phyloP scores from a whole-genome alignment of 148 eudicot genomes.

The Camellia sinensis region DNA sequence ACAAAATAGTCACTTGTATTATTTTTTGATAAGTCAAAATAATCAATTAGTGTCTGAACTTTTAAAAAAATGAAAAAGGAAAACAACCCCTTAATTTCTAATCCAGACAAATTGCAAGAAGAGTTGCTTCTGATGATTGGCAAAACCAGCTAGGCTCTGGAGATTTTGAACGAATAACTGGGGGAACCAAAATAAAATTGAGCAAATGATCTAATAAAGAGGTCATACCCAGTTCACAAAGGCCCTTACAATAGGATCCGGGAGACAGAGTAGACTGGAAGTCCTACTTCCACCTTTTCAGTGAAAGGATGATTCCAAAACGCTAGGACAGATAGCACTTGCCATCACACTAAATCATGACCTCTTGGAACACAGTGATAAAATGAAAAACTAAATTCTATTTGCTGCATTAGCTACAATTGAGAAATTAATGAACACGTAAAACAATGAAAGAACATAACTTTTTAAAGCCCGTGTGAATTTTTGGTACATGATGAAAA shows the following conservation, averaged over 20 bases:
- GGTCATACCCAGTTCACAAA: too few species aligned
- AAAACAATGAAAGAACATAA: background rate
- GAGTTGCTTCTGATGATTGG: background rate
- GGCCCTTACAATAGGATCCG: too few species aligned
- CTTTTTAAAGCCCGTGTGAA: background rate
- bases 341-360: too few species aligned
- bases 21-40: too few species aligned
- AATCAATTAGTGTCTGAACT: background rate
- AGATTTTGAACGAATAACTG: conserved; percentile 1
- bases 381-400: too few species aligned
- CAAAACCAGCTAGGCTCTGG: background rate
- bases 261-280: too few species aligned
- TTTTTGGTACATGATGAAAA: background rate
- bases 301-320: too few species aligned
- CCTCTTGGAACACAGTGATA: too few species aligned
- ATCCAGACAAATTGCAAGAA: background rate
- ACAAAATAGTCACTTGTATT: background rate
- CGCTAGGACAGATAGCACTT: too few species aligned
- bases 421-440: background rate
- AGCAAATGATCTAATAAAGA: too few species aligned
- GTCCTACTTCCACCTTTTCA: too few species aligned
- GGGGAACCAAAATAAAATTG: background rate
- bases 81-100: background rate
- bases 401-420: background rate
- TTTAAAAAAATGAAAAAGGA: background rate